Evolutionary conservation across 331 rosid genomes (phyloP).

Genomic region (Quercus lobata): DNA sequence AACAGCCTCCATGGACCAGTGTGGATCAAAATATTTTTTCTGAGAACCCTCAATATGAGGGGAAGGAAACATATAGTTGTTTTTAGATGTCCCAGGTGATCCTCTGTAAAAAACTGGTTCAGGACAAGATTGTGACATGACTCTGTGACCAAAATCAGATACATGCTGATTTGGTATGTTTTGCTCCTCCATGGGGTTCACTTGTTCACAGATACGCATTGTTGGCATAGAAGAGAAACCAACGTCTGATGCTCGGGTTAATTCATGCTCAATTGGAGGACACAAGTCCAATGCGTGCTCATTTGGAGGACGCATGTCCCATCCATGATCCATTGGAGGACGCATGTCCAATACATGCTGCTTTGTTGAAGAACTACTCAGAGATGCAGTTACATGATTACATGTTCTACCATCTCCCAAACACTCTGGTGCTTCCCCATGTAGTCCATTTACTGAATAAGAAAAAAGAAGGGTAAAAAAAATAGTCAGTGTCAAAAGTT

Average conservation of each 20-base stretch:
- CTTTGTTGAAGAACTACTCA: constrained; percentile 27
- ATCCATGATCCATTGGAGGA: constrained; percentile 33
- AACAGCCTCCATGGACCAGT: constrained; percentile 66
- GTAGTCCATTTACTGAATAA: constrained; percentile 36
- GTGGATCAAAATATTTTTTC: constrained; percentile 48
- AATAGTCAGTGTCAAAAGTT: neutral
- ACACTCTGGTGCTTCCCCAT: constrained; percentile 28
- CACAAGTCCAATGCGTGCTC: constrained; percentile 20
- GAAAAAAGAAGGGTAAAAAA: neutral
- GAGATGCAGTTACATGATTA: constrained; percentile 19
- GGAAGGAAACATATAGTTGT: constrained; percentile 29
- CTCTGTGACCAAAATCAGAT: constrained; percentile 21
- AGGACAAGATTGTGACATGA: constrained; percentile 29
- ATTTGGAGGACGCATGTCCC: constrained; percentile 9
- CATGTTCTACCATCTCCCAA: constrained; percentile 25
- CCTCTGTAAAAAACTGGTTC: constrained; percentile 25
- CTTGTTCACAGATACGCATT: constrained; percentile 32
- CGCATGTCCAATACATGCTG: constrained; percentile 24
- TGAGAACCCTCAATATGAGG: constrained; percentile 25
- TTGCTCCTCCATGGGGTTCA: constrained; percentile 25
- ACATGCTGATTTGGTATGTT: neutral
- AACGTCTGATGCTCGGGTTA: constrained; percentile 24
- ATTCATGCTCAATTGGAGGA: constrained; percentile 31
- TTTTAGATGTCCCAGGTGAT: constrained; percentile 25
- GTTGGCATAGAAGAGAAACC: constrained; percentile 47